Percentiles rank a stretch among this genome's conserved stretches.
Evolutionary conservation across 139 green algal species (phyloP).

Genomic region (Eudorina sp.): DNA sequence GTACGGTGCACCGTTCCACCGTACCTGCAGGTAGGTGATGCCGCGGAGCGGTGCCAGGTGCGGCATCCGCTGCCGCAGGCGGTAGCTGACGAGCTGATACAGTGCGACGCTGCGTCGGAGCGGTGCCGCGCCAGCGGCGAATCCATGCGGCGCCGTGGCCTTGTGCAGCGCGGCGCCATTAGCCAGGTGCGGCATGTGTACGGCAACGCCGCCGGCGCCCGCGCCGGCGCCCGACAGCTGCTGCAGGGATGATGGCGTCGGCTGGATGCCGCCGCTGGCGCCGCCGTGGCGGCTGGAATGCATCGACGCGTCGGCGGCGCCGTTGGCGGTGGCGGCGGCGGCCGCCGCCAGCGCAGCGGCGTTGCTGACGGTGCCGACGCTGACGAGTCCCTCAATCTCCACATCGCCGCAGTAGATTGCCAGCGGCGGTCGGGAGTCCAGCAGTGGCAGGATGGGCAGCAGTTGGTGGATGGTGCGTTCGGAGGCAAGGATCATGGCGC

Average conservation of each 20-base stretch:
- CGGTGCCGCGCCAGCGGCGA: neutral
- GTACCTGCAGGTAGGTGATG: neutral
- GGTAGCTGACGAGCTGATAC: neutral
- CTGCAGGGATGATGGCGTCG: too few relatives aligned
- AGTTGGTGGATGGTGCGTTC: constrained; percentile 19
- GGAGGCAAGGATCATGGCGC: constrained; percentile 11
- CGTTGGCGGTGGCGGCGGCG: too few relatives aligned
- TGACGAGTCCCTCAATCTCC: neutral
- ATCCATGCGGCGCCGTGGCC: neutral
- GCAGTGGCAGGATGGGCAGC: constrained; percentile 22
- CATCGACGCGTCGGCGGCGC: neutral
- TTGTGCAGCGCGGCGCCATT: too few relatives aligned
- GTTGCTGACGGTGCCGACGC: neutral
- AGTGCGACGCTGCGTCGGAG: neutral
- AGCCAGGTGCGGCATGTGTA: too few relatives aligned
- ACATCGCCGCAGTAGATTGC: constrained; percentile 23
- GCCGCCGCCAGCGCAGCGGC: neutral
- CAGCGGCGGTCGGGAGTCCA: neutral
- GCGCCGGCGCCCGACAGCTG: neutral
- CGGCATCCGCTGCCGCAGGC: neutral
- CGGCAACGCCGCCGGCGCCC: neutral
- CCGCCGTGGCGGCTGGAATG: neutral
- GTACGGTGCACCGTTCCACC: too few relatives aligned
- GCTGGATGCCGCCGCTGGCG: too few relatives aligned
- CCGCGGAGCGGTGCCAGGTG: constrained; percentile 12